Conservation (phyloP, 805 yeast species). For the Candida rishiriensis region DNA sequence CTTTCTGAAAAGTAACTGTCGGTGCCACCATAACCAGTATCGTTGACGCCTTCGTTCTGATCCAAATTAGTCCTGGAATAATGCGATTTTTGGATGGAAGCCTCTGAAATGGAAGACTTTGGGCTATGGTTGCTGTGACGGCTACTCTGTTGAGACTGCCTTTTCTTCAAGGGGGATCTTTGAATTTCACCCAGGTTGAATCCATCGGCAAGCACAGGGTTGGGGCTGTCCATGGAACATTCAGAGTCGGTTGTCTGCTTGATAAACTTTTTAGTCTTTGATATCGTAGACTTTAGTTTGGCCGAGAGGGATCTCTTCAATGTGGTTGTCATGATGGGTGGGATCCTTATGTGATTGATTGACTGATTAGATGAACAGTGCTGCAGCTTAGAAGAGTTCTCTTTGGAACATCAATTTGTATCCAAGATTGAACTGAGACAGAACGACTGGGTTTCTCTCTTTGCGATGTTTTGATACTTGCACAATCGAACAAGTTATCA, state of each 20-base stretch:
- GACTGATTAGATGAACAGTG: neutral
- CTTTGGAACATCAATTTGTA: too few species aligned
- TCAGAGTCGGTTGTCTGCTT: neutral
- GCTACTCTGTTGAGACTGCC: neutral
- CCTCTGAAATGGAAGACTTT: slow-evolving; percentile 2
- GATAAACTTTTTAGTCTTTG: slow-evolving; percentile 7
- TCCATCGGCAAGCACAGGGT: neutral
- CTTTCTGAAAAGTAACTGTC: neutral
- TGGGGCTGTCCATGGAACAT: neutral
- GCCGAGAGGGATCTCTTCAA: slow-evolving; percentile 13
- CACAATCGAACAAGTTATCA: too few species aligned
- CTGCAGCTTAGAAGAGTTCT: neutral
- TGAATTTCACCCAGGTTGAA: neutral
- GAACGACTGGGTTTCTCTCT: too few species aligned
- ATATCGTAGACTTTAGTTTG: slow-evolving; percentile 8
- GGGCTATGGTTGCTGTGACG: neutral
- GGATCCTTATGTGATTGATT: neutral
- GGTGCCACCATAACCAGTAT: neutral
- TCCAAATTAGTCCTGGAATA: neutral
- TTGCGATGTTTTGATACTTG: too few species aligned
- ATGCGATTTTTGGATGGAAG: neutral
- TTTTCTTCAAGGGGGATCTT: neutral
- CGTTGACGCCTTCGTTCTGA: neutral
- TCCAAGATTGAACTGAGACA: too few species aligned
- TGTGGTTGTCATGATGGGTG: neutral